phyloP scores from a whole-genome alignment of 2,329 filamentous ascomycete genomes.

The Sclerotinia sclerotiorum region DNA sequence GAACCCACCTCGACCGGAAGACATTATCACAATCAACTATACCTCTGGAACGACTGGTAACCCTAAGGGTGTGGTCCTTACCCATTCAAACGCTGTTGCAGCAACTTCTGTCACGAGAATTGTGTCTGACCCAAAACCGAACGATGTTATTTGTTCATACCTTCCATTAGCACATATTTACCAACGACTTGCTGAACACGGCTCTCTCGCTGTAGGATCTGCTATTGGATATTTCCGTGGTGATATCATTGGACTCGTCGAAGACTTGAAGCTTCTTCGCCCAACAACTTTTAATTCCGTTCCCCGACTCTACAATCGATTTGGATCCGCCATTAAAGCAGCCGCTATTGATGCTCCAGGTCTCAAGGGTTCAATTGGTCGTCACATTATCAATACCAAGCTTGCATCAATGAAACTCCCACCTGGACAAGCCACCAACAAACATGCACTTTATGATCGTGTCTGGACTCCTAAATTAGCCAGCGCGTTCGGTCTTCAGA shows the following conservation, averaged over 20 bases:
- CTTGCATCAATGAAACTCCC: conserved; percentile 72
- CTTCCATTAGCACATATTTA: conserved; percentile 94
- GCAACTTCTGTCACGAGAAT: conserved; percentile 63
- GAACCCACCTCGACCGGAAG: conserved; percentile 69
- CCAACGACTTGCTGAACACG: conserved; percentile 79
- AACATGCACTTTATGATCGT: conserved; percentile 75
- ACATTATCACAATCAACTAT: conserved; percentile 88
- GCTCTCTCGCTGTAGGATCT: conserved; percentile 67
- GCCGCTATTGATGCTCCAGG: conserved; percentile 78
- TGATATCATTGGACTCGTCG: conserved; percentile 79
- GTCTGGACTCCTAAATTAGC: conserved; percentile 90
- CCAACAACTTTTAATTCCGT: conserved; percentile 86
- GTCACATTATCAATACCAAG: conserved; percentile 78
- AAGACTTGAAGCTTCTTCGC: conserved; percentile 84
- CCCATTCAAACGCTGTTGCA: conserved; percentile 77
- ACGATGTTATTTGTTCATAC: conserved; percentile 77
- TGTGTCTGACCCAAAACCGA: conserved; percentile 48
- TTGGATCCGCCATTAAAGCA: conserved; percentile 77
- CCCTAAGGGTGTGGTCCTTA: conserved; percentile 81
- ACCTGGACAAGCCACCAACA: conserved; percentile 72
- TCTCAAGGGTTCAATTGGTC: conserved; percentile 76
- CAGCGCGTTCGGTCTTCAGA: conserved; percentile 78
- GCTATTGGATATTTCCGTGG: conserved; percentile 92
- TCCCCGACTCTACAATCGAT: conserved; percentile 87
- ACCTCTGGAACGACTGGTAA: conserved; percentile 82